These are phyloP conservation scores for Penicillium sp. DNA, from an alignment of 2,329 filamentous ascomycete species.

Conservation along the genomic window DNA sequence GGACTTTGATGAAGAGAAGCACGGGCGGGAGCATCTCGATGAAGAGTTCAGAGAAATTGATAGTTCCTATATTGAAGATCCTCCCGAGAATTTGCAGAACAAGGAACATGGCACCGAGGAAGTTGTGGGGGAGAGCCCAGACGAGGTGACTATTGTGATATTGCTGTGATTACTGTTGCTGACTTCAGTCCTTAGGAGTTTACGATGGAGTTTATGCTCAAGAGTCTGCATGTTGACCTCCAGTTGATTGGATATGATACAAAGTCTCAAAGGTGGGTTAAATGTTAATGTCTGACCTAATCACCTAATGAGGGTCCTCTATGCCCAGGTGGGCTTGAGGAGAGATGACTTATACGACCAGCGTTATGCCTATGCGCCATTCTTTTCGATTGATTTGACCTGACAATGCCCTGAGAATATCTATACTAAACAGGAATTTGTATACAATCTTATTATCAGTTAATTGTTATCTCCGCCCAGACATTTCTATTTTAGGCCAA, in stretches of 20 bases:
- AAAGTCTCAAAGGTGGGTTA: constrained; percentile 56
- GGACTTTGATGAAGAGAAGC: constrained; percentile 36
- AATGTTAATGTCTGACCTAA: not conserved
- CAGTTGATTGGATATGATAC: constrained; percentile 64
- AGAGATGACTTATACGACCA: not conserved
- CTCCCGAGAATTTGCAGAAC: constrained; percentile 17
- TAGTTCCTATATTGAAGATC: constrained; percentile 41
- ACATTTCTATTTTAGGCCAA: constrained; percentile 15
- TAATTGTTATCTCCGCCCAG: constrained; percentile 7
- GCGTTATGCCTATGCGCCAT: not conserved
- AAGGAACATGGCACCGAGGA: constrained; percentile 36
- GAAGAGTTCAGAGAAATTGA: constrained; percentile 29
- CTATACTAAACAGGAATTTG: not conserved
- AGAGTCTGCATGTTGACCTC: constrained; percentile 62
- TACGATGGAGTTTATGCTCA: constrained; percentile 69
- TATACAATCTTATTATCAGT: not conserved
- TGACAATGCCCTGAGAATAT: not conserved
- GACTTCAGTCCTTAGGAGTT: constrained; percentile 51
- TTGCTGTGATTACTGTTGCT: not conserved
- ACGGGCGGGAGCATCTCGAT: constrained; percentile 37
- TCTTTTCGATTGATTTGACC: not conserved
- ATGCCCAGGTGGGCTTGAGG: not conserved
- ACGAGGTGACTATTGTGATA: constrained; percentile 29
- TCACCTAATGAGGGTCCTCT: not conserved
- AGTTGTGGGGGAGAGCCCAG: constrained; percentile 32